These are phyloP conservation scores for Tolypocladium inflatum DNA, from an alignment of 2,329 filamentous ascomycete species.

Conservation along the genomic window DNA sequence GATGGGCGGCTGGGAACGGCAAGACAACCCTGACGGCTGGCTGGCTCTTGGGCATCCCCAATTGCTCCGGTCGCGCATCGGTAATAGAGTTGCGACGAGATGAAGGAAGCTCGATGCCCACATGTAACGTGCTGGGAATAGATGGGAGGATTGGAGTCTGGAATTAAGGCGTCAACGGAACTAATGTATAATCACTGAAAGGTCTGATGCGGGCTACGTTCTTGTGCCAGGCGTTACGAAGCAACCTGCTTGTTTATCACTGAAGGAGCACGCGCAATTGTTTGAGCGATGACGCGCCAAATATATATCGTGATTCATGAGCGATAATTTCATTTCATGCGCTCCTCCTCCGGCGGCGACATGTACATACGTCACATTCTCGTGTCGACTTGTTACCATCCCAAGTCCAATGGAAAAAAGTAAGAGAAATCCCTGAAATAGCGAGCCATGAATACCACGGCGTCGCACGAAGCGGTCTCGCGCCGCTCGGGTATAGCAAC, in stretches of 20 bases:
- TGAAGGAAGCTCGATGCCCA: neutral
- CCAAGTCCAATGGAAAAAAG: neutral
- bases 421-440: neutral
- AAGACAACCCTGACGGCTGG: neutral
- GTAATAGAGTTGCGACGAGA: neutral
- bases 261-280: neutral
- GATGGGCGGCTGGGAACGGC: neutral
- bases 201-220: neutral
- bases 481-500: neutral
- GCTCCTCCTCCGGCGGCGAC: neutral
- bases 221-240: neutral
- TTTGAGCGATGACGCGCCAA: neutral
- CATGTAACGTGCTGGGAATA: neutral
- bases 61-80: neutral
- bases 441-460: neutral
- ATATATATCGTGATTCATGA: neutral
- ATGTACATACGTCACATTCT: neutral
- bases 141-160: neutral
- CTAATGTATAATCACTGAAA: neutral
- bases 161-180: neutral
- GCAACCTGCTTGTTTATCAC: neutral
- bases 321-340: neutral
- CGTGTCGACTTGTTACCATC: neutral
- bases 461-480: neutral
- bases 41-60: neutral